Percentiles rank a stretch among this genome's conserved stretches.
Evolutionary conservation across 345 rosid genomes (phyloP).

Genomic region (Aurinia saxatilis): DNA sequence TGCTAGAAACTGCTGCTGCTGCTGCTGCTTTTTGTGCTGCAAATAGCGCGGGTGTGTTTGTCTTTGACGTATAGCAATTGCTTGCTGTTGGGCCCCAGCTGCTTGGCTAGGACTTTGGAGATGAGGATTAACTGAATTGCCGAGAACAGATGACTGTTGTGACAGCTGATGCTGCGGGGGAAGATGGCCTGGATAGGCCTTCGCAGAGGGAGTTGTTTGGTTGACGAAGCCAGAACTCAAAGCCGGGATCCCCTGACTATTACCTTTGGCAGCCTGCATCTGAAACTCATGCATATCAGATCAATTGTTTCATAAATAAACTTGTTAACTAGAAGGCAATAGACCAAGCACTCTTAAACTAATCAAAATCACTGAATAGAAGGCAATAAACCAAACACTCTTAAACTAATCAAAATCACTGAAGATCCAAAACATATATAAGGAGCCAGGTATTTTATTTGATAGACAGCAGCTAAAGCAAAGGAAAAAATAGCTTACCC

Average conservation of each 20-base stretch:
- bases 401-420: not conserved
- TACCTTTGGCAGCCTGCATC: conserved; percentile 64
- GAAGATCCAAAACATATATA: not conserved
- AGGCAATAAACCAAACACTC: not conserved
- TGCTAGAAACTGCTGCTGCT: conserved; percentile 50
- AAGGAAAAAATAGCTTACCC: conserved; percentile 38
- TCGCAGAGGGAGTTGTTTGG: conserved; percentile 52
- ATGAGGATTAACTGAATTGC: conserved; percentile 52
- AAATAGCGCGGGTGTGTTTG: conserved; percentile 59
- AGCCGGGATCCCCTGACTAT: conserved; percentile 48
- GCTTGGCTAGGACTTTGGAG: conserved; percentile 54
- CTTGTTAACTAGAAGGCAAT: not conserved
- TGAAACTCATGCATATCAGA: conserved; percentile 45
- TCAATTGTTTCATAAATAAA: not conserved
- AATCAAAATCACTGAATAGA: not conserved
- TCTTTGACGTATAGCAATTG: conserved; percentile 53
- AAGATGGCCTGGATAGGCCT: conserved; percentile 63
- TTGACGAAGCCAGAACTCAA: conserved; percentile 54
- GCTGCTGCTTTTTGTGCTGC: conserved; percentile 58
- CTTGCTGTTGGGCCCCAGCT: conserved; percentile 56
- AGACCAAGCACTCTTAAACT: not conserved
- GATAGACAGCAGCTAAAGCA: not conserved
- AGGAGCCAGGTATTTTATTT: not conserved
- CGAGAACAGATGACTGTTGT: conserved; percentile 45
- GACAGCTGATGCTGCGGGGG: conserved; percentile 60